Percentiles rank a stretch among this genome's conserved stretches.
Conservation (phyloP, 2,329 filamentous ascomycete species). For the Atkinsonella texensis region DNA sequence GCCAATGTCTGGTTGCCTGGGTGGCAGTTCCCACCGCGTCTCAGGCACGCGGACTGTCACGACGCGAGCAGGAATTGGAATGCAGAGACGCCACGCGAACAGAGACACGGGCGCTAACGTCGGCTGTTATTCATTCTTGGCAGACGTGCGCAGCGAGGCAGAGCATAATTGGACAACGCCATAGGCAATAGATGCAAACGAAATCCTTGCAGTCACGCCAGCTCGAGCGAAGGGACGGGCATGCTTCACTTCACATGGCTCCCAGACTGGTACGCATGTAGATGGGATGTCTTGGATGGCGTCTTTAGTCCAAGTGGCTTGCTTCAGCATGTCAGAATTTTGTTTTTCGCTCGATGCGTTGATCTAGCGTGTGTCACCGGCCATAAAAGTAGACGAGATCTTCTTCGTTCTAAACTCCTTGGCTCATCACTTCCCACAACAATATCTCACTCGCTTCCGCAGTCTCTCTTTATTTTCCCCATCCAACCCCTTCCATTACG, state of each 20-base stretch:
- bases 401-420: neutral
- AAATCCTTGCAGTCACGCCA: too few relatives aligned
- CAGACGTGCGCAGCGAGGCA: neutral
- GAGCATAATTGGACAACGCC: neutral
- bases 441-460: neutral
- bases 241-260: neutral
- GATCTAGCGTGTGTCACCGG: neutral
- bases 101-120: neutral
- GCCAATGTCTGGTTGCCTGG: slow-evolving; percentile 1
- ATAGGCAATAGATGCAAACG: neutral
- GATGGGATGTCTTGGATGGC: neutral
- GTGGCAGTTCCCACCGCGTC: neutral
- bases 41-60: neutral
- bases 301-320: neutral
- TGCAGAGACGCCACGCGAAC: neutral
- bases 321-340: neutral
- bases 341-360: neutral
- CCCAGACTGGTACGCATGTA: neutral
- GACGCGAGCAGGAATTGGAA: neutral
- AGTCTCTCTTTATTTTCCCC: neutral
- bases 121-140: neutral
- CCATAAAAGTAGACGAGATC: neutral
- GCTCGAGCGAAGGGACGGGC: too few relatives aligned
- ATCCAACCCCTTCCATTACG: neutral
- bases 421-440: neutral